Conservation (phyloP, 1,284 basidiomycete species). For the Malassezia sp. region DNA sequence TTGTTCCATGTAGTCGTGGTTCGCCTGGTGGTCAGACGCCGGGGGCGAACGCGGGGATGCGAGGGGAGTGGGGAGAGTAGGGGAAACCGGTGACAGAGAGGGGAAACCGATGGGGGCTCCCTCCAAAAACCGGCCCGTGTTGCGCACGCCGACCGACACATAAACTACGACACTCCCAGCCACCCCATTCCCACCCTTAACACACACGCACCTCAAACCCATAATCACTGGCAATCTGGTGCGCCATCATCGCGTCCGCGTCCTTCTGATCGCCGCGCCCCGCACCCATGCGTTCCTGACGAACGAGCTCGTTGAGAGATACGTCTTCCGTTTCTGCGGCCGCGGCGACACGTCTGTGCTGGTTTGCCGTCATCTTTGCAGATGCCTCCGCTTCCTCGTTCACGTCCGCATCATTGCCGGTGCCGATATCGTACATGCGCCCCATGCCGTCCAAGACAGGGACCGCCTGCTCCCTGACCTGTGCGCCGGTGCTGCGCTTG, state of each 20-base stretch:
- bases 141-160: too few species aligned
- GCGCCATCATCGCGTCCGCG: slow-evolving; percentile 76
- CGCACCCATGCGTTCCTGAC: slow-evolving; percentile 79
- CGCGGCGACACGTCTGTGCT: not conserved
- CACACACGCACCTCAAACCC: slow-evolving; percentile 57
- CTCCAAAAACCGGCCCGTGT: too few species aligned
- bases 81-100: too few species aligned
- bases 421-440: slow-evolving; percentile 78
- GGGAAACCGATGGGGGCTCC: too few species aligned
- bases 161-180: too few species aligned
- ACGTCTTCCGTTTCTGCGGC: slow-evolving; percentile 54
- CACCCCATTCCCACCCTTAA: too few species aligned
- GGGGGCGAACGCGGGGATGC: too few species aligned
- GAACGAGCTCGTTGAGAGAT: slow-evolving; percentile 77
- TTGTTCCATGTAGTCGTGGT: slow-evolving; percentile 96
- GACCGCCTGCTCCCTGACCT: slow-evolving; percentile 46
- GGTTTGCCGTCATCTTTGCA: not conserved
- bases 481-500: slow-evolving; percentile 35
- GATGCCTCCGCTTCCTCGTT: slow-evolving; percentile 54
- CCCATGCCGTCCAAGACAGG: slow-evolving; percentile 81
- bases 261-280: slow-evolving; percentile 82
- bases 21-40: slow-evolving; percentile 49
- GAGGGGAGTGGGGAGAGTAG: too few species aligned
- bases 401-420: slow-evolving; percentile 50
- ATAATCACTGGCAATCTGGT: slow-evolving; percentile 72